phyloP scores from a whole-genome alignment of 2,329 filamentous ascomycete species.

The Diplodia seriata region DNA sequence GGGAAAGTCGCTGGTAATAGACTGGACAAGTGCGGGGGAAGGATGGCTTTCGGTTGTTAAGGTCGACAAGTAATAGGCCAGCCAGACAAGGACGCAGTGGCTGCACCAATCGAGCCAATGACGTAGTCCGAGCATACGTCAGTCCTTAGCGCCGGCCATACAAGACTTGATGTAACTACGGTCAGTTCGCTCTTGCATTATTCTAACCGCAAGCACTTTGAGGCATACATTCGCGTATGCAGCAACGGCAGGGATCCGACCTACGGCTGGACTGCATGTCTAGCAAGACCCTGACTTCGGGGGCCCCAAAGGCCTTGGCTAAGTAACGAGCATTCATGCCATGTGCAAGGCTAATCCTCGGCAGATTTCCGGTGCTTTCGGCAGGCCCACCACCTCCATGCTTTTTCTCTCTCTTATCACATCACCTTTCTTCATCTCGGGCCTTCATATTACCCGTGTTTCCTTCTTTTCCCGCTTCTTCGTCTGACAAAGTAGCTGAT shows the following conservation, averaged over 20 bases:
- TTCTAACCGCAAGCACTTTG: not conserved
- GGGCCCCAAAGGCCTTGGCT: not conserved
- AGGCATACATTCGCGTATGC: not conserved
- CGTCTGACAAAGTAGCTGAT: not conserved
- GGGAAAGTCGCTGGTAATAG: not conserved
- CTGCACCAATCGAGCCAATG: slow-evolving; percentile 25
- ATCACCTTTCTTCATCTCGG: not conserved
- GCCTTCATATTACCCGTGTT: not conserved
- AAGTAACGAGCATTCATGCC: not conserved
- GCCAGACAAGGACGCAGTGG: slow-evolving; percentile 3
- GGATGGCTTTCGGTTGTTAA: not conserved
- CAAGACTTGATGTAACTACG: not conserved
- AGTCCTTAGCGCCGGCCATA: not conserved
- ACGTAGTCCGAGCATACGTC: slow-evolving; percentile 11
- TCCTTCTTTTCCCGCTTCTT: not conserved
- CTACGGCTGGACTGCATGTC: not conserved
- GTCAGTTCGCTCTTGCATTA: not conserved
- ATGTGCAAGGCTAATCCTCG: not conserved
- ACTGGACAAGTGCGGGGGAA: not conserved
- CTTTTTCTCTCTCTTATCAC: not conserved
- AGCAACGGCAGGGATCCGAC: not conserved
- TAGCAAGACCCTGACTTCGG: not conserved
- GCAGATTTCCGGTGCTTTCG: not conserved
- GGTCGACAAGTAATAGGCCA: slow-evolving; percentile 7
- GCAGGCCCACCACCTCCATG: not conserved